phyloP scores from a whole-genome alignment of 2,329 filamentous ascomycete genomes.

The Dactylellina parvicollis region DNA sequence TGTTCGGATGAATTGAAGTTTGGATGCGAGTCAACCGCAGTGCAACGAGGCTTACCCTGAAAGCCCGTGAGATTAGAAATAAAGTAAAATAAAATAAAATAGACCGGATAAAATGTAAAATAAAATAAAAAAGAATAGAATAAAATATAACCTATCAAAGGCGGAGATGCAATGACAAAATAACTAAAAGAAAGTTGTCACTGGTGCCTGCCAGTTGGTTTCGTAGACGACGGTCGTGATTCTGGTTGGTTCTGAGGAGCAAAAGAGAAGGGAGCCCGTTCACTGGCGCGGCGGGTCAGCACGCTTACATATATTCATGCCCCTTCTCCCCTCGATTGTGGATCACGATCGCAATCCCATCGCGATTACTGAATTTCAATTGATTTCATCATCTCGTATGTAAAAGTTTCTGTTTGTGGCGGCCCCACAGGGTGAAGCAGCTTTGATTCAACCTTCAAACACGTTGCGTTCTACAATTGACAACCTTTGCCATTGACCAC shows the following conservation, averaged over 20 bases:
- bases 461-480: slow-evolving; percentile 30
- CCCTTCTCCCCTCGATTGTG: slow-evolving; percentile 4
- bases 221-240: slow-evolving; percentile 44
- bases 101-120: slow-evolving; percentile 3
- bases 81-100: slow-evolving; percentile 22
- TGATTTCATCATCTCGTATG: neutral
- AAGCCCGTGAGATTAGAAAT: slow-evolving; percentile 27
- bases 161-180: slow-evolving; percentile 32
- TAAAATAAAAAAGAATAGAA: slow-evolving; percentile 4
- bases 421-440: slow-evolving; percentile 51
- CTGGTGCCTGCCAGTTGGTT: slow-evolving; percentile 51
- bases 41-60: slow-evolving; percentile 33
- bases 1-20: slow-evolving; percentile 3
- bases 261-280: slow-evolving; percentile 7
- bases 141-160: slow-evolving; percentile 51
- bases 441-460: slow-evolving; percentile 54
- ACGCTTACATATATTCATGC: slow-evolving; percentile 26
- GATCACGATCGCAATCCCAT: slow-evolving; percentile 29
- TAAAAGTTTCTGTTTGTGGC: slow-evolving; percentile 4
- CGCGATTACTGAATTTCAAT: slow-evolving; percentile 7
- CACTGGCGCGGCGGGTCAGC: neutral
- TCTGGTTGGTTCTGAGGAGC: neutral
- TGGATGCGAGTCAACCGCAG: slow-evolving; percentile 50
- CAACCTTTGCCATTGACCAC: neutral
- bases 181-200: slow-evolving; percentile 44